phyloP scores from a whole-genome alignment of 768 basidiomycete genomes.

The Hemileccinum rubropunctum region DNA sequence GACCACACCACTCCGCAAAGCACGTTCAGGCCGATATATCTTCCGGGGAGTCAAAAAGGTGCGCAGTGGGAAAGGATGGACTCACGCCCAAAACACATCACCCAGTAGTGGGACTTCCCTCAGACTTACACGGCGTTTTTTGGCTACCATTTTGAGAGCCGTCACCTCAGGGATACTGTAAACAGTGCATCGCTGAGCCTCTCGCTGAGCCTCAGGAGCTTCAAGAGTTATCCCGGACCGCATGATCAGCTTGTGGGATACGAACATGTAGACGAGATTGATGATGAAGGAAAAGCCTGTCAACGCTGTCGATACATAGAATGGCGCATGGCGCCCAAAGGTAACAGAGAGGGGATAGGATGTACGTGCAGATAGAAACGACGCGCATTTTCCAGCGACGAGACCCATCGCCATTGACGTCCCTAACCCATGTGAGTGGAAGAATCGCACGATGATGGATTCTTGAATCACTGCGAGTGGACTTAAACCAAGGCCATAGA shows the following conservation, averaged over 20 bases:
- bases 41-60: conserved; percentile 24
- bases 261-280: conserved; percentile 64
- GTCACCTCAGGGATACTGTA: conserved; percentile 54
- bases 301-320: conserved; percentile 64
- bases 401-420: conserved; percentile 81
- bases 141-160: conserved; percentile 62
- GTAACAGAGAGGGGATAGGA: conserved; percentile 71
- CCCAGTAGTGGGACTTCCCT: conserved; percentile 63
- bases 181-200: conserved; percentile 46
- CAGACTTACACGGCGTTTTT: conserved; percentile 60
- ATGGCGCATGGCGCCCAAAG: conserved; percentile 71
- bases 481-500: conserved; percentile 77
- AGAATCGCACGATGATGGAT: conserved; percentile 81
- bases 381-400: conserved; percentile 74
- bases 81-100: conserved; percentile 78
- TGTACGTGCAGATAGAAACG: conserved; percentile 72
- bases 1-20: conserved; percentile 76
- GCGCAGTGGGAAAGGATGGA: conserved; percentile 1
- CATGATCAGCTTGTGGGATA: conserved; percentile 62
- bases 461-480: conserved; percentile 84
- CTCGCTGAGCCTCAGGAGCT: conserved; percentile 56
- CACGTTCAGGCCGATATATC: conserved; percentile 73
- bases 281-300: conserved; percentile 64
- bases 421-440: conserved; percentile 71
- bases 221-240: conserved; percentile 63